A percentile compares a stretch with the other conserved stretches of the same genome.
phyloP scores from a whole-genome alignment of 306 rosid genomes.

The Quercus aquifolioides region DNA sequence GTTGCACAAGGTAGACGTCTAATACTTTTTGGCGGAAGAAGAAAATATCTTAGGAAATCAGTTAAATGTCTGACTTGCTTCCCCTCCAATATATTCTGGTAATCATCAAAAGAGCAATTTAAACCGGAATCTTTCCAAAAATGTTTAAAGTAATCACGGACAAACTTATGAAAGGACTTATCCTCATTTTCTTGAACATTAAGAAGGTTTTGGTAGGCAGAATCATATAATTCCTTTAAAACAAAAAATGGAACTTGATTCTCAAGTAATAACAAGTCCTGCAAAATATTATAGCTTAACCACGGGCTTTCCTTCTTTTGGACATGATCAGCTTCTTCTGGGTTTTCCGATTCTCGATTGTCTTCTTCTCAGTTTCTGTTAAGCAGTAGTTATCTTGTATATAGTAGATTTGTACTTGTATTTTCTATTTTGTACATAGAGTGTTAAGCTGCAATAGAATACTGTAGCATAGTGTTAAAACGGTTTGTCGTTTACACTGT shows the following conservation, averaged over 20 bases:
- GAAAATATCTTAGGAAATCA: neutral
- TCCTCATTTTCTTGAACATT: neutral
- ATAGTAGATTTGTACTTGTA: too few relatives aligned
- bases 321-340: neutral
- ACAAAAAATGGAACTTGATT: slow-evolving; percentile 28
- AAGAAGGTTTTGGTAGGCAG: neutral
- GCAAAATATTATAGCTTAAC: slow-evolving; percentile 12
- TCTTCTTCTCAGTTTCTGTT: too few relatives aligned
- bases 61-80: neutral
- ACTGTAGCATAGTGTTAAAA: too few relatives aligned
- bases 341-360: too few relatives aligned
- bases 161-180: neutral
- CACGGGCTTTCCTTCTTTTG: slow-evolving; percentile 9
- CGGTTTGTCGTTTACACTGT: too few relatives aligned
- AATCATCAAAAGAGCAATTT: too few relatives aligned
- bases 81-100: rapidly evolving
- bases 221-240: neutral
- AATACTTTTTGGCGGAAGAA: rapidly evolving
- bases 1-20: neutral
- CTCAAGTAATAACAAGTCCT: slow-evolving; percentile 27
- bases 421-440: too few relatives aligned
- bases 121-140: rapidly evolving
- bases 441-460: too few relatives aligned
- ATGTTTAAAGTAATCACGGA: neutral
- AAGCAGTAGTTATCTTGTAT: too few relatives aligned